Percentiles rank a stretch among this genome's conserved stretches.
phyloP scores from a whole-genome alignment of 2,329 filamentous ascomycete species.

The Ustilaginoidea virens region DNA sequence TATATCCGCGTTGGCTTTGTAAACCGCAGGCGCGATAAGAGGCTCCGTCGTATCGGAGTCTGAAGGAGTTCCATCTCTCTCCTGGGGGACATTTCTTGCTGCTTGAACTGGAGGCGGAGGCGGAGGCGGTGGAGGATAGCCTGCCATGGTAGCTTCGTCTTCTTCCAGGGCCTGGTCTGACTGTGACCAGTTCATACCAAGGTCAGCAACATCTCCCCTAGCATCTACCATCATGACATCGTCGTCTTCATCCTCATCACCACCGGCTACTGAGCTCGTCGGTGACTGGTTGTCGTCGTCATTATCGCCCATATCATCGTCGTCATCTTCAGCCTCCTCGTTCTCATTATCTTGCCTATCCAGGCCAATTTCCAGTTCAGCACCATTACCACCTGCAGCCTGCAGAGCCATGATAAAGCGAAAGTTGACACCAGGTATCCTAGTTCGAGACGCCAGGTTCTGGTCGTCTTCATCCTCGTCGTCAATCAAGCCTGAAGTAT shows the following conservation, averaged over 20 bases:
- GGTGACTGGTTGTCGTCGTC: conserved; percentile 19
- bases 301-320: conserved; percentile 32
- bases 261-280: conserved; percentile 17
- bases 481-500: conserved; percentile 36
- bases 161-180: conserved; percentile 56
- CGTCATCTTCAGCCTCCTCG: conserved; percentile 48
- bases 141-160: conserved; percentile 63
- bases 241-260: conserved; percentile 35
- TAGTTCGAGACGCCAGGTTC: conserved; percentile 21
- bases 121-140: conserved; percentile 50
- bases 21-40: conserved; percentile 44
- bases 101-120: conserved; percentile 49
- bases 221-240: conserved; percentile 44
- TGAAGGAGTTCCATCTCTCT: conserved; percentile 51
- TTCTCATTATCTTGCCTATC: conserved; percentile 18
- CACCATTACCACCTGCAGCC: conserved; percentile 14
- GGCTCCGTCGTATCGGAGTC: conserved; percentile 56
- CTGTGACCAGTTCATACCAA: conserved; percentile 34
- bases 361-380: conserved; percentile 14
- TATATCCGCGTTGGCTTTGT: conserved; percentile 54
- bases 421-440: conserved; percentile 18
- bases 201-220: conserved; percentile 27
- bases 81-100: conserved; percentile 27
- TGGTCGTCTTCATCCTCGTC: conserved; percentile 33
- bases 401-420: conserved; percentile 22